Base-by-base conservation (phyloP, 2,329 filamentous ascomycete genomes). In the Teratosphaeria zuluensis region DNA sequence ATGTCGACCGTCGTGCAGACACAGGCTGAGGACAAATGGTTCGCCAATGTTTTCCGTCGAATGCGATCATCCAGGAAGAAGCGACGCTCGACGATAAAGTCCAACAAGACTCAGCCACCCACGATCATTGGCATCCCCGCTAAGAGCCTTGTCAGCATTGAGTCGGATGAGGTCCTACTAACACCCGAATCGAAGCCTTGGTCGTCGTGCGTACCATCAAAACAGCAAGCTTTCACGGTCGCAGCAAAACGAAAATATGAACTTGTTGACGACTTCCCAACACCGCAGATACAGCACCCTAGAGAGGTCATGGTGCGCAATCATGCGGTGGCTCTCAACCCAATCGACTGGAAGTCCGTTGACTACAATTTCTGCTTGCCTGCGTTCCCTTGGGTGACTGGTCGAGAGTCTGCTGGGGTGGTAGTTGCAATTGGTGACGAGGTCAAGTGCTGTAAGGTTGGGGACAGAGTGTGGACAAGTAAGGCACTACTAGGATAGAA, bases 331-430 rank as follows among this genome's bases (percentile, higher is more conserved):
- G 72, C 72, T 2, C 64, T 75, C 16, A 75, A 75, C 42, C 74
- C 71, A 6, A 76, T 75, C 30, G 70, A 73, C 57, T 77, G 67
- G 69, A 73, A 74, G 60, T 69, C 65, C 9, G 74, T 76, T 24
- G 74, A 75, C 54, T 75, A 72, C 61, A 73, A 74, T 56, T 76
- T 76, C 62, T 76, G 74, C 62, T 59, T 77, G 51, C 75, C 74
- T 1, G 63, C 66, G 19, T 70, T 72, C 55, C 72, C 72, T 19
- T 72, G 70, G 71, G 52, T 57, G 46, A 51, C 35, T 16, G 58
- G 58, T 21, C 46, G 58, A 14, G 58, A 59, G 31, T 48, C 28
- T 33, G 21, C 54, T n/a, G 58, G 54, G 1, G 32, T 35, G 7
- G 52, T 59, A 14, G 57, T 56, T 31, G 57, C 42, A 30, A 24